Evolutionary conservation across 352 stramenopile genomes (phyloP), one percentile per base, ranked within the genome.

Genomic region (Phytophthora agathidicida): DNA sequence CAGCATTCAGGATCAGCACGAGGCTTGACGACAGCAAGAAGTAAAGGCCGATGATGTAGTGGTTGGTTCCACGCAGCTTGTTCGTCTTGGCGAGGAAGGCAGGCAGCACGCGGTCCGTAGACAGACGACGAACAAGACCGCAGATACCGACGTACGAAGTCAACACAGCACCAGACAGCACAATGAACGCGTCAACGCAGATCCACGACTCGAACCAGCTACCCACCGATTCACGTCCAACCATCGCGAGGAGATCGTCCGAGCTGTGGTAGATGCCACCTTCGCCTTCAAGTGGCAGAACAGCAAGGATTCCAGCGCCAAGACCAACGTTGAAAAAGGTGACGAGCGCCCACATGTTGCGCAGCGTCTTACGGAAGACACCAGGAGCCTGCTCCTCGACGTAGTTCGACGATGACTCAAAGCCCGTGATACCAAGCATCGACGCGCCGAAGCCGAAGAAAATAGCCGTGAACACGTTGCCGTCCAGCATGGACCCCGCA

Each of bases 361-460:
- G 70, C 9, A 84, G 65, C 5, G 74, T 82, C 59, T 79, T 73
- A 42, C 75, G 65, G 50, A 96, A 96, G 22, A 96, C 83, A 13
- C 87, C 83, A 0, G 76, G 71, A 9, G 58, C 52, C 47, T 96
- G 86, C 41, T 94, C 85, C 53, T 97, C 86, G 3, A 97, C 84
- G 68, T 93, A 96, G 42, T 96, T 83, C 11, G 83, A 79, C 26
- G 77, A 91, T 2, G 71, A 89, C 68, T 97, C 89, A 43, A 97
- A 97, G 16, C 89, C 89, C 8, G 77, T 91, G 49, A 96, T 89
- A 49, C 89, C 89, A 7, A 97, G 73, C 78, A 97, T 91, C 2
- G 88, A 83, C 2, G 76, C 77, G 9, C 60, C 73, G 36, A 82
- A 86, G 38, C 85, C 85, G 49, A 94, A 93, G 66, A 88, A 88